Percentiles rank a stretch among this genome's conserved stretches.
phyloP scores from a whole-genome alignment of 495 filamentous ascomycete genomes.

The Coniosporium apollinis region DNA sequence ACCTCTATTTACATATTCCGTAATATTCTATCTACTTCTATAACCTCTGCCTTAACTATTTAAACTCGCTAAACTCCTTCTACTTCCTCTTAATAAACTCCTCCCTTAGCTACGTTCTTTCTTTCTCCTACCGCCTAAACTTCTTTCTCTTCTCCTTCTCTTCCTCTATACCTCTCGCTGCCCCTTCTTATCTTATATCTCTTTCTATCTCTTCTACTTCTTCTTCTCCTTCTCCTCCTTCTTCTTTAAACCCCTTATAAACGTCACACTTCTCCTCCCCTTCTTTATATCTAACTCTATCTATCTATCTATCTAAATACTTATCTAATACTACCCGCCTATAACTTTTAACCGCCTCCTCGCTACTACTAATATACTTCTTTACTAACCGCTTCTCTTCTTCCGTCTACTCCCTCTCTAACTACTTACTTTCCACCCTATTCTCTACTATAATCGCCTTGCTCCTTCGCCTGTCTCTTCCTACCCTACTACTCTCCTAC shows the following conservation, averaged over 20 bases:
- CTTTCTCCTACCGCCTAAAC: background rate
- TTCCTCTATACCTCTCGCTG: too few species aligned
- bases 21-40: conserved; percentile 1
- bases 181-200: background rate
- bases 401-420: background rate
- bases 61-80: background rate
- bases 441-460: background rate
- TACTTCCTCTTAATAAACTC: background rate
- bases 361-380: background rate
- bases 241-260: background rate
- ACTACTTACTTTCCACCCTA: background rate
- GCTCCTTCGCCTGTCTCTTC: background rate
- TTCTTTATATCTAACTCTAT: background rate
- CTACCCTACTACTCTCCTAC: background rate
- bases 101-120: background rate
- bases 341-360: background rate
- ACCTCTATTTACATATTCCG: background rate
- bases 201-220: background rate
- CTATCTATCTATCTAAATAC: background rate
- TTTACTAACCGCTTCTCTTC: background rate
- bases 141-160: background rate
- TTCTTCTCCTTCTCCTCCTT: background rate
- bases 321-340: background rate
- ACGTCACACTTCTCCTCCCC: background rate
- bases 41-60: background rate